Percentiles rank a stretch among this genome's conserved stretches.
phyloP scores from a whole-genome alignment of 208 protist species.

The Leishmania major region DNA sequence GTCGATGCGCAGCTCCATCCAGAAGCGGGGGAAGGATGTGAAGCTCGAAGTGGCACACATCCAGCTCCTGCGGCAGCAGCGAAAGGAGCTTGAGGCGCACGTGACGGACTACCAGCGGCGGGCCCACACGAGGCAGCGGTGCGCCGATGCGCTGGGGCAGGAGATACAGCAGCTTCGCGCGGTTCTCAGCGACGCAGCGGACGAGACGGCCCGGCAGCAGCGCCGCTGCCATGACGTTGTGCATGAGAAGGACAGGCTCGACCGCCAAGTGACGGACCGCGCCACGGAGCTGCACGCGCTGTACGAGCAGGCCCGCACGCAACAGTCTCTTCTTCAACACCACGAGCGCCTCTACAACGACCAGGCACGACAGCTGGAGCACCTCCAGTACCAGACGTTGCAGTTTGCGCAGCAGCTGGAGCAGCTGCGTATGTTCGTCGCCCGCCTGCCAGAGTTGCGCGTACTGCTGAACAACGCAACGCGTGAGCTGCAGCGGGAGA shows the following conservation, averaged over 20 bases:
- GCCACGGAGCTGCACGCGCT: slow-evolving; percentile 94
- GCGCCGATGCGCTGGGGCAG: slow-evolving; percentile 44
- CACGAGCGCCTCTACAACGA: slow-evolving; percentile 95
- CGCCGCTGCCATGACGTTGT: slow-evolving; percentile 93
- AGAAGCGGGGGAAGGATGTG: slow-evolving; percentile 63
- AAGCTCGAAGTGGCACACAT: slow-evolving; percentile 44
- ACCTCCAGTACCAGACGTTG: slow-evolving; percentile 65
- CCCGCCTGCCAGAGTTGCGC: slow-evolving; percentile 63
- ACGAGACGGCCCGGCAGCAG: slow-evolving; percentile 85
- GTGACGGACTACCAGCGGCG: slow-evolving; percentile 44
- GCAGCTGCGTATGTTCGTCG: slow-evolving; percentile 51
- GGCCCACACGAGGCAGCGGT: slow-evolving; percentile 41
- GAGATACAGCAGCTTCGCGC: slow-evolving; percentile 93
- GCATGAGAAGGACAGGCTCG: slow-evolving; percentile 95
- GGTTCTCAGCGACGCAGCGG: slow-evolving; percentile 92
- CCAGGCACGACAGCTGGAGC: slow-evolving; percentile 55
- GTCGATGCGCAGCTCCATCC: slow-evolving; percentile 94
- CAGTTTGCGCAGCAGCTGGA: slow-evolving; percentile 55
- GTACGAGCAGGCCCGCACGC: slow-evolving; percentile 97
- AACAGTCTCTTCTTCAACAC: slow-evolving; percentile 93
- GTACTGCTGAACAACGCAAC: slow-evolving; percentile 67
- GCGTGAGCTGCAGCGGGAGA: slow-evolving; percentile 69
- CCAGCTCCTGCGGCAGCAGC: slow-evolving; percentile 52
- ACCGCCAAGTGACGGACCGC: slow-evolving; percentile 93
- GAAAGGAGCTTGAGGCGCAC: slow-evolving; percentile 53